phyloP scores from a whole-genome alignment of 495 filamentous ascomycete genomes.

The Tuber umbilicatum region DNA sequence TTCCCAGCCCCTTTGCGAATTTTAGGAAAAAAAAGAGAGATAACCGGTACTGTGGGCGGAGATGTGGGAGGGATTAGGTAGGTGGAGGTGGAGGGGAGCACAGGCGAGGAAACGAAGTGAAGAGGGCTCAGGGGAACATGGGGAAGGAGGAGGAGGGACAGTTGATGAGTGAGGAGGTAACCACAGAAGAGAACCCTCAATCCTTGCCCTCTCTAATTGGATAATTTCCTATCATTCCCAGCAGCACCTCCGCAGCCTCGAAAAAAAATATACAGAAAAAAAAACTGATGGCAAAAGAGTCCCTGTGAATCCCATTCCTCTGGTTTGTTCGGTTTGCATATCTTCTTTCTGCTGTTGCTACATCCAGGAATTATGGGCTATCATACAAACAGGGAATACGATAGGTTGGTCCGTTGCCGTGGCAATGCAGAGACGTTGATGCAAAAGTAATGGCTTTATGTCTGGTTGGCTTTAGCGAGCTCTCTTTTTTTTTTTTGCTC shows the following conservation, averaged over 20 bases:
- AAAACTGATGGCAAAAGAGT: neutral
- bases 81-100: conserved; percentile 4
- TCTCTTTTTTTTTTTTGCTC: neutral
- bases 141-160: conserved; percentile 1
- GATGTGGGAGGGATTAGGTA: conserved; percentile 2
- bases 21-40: neutral
- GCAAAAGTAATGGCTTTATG: neutral
- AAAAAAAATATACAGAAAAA: neutral
- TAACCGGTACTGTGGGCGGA: neutral
- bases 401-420: conserved; percentile 2
- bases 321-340: conserved; percentile 1
- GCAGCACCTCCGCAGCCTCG: neutral
- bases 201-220: neutral
- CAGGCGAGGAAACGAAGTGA: conserved; percentile 3
- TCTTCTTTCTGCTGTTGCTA: neutral
- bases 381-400: neutral
- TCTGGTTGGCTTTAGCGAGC: conserved; percentile 3
- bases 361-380: neutral
- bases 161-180: conserved; percentile 7
- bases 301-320: neutral
- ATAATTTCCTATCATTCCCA: neutral
- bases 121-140: conserved; percentile 1
- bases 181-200: neutral
- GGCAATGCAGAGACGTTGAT: neutral
- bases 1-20: neutral